Evolutionary conservation across 192 early-diverging fungal species (phyloP).

Genomic region (Powellomyces hirtus): DNA sequence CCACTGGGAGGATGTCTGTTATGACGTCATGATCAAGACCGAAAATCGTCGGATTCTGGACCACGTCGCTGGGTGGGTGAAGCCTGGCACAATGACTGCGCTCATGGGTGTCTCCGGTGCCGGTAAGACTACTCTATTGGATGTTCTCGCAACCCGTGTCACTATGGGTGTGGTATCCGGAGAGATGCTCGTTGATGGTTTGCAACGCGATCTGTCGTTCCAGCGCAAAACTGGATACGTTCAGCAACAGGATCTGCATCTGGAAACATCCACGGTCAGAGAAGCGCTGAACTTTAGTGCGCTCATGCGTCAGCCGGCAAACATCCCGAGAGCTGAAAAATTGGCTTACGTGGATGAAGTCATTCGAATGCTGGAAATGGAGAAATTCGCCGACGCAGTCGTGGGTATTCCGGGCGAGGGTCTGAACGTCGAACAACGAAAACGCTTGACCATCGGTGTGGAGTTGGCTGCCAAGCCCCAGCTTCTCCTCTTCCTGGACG

Average conservation of each 20-base stretch:
- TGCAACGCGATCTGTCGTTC: conserved; percentile 32
- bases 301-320: conserved; percentile 29
- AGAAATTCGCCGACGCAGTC: conserved; percentile 68
- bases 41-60: conserved; percentile 65
- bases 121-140: conserved; percentile 49
- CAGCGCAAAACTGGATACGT: conserved; percentile 37
- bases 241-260: conserved; percentile 48
- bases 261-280: conserved; percentile 21
- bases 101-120: conserved; percentile 57
- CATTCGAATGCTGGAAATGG: conserved; percentile 69
- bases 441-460: conserved; percentile 74
- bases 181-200: conserved; percentile 74
- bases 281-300: conserved; percentile 41
- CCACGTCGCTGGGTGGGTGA: conserved; percentile 64
- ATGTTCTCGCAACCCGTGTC: conserved; percentile 59
- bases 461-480: conserved; percentile 84
- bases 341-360: conserved; percentile 33
- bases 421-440: conserved; percentile 26
- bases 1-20: conserved; percentile 16
- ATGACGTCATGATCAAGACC: conserved; percentile 28
- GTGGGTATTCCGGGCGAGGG: conserved; percentile 72
- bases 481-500: conserved; percentile 87
- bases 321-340: conserved; percentile 20
- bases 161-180: conserved; percentile 62
- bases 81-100: conserved; percentile 75